Evolutionary conservation across 345 rosid genomes (phyloP).

Genomic region (Populus euphratica): DNA sequence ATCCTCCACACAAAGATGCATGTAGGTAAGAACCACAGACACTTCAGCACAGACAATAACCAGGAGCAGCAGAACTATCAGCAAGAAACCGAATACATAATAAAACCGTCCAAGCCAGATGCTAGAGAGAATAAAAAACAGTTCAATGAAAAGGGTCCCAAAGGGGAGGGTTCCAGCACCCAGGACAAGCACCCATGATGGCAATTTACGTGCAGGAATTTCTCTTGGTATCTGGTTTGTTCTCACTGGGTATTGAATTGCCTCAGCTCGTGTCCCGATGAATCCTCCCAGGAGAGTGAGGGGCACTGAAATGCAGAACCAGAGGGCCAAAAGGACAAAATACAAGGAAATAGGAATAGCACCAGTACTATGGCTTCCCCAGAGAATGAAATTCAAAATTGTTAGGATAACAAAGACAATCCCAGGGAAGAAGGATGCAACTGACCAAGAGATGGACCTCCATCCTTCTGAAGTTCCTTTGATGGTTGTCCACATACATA

Average conservation of each 20-base stretch:
- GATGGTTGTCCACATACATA: constrained; percentile 65
- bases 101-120: constrained; percentile 85
- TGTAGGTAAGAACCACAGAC: constrained; percentile 74
- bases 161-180: constrained; percentile 87
- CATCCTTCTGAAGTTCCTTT: constrained; percentile 79
- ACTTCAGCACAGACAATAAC: constrained; percentile 75
- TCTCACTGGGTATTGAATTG: constrained; percentile 58
- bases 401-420: constrained; percentile 72
- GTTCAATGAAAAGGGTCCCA: constrained; percentile 74
- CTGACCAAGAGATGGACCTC: constrained; percentile 69
- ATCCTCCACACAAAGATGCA: constrained; percentile 85
- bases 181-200: constrained; percentile 82
- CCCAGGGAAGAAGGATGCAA: constrained; percentile 79
- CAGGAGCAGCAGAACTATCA: constrained; percentile 58
- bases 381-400: constrained; percentile 59
- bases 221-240: constrained; percentile 82
- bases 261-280: constrained; percentile 63
- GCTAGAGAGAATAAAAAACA: constrained; percentile 80
- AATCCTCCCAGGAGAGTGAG: constrained; percentile 78
- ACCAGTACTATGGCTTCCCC: constrained; percentile 77
- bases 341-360: constrained; percentile 74
- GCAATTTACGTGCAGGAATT: constrained; percentile 78
- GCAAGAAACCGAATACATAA: constrained; percentile 72
- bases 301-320: constrained; percentile 84
- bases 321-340: constrained; percentile 62